Conservation (phyloP, 352 stramenopile genomes). For the Thraustochytrium striatum region DNA sequence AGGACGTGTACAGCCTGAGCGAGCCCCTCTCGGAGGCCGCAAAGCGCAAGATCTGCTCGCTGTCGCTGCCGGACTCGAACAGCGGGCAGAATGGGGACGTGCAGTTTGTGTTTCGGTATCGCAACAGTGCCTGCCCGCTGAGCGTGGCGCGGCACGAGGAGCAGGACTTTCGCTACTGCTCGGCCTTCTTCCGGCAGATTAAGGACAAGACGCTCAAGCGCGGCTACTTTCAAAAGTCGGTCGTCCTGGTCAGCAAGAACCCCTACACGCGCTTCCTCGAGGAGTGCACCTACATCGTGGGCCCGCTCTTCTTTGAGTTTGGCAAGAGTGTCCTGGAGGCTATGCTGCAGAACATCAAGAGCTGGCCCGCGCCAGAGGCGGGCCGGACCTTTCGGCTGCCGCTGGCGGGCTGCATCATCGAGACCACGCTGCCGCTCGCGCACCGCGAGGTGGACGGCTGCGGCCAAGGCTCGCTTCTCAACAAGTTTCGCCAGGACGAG, state of each 20-base stretch:
- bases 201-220: conserved; percentile 65
- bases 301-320: conserved; percentile 70
- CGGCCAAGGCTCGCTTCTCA: too few relatives aligned
- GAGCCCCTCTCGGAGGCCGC: conserved; percentile 10
- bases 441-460: too few relatives aligned
- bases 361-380: conserved; percentile 62
- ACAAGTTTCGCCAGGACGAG: not conserved
- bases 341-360: conserved; percentile 66
- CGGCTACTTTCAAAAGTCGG: conserved; percentile 73
- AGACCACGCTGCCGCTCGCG: conserved; percentile 67
- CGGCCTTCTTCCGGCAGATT: conserved; percentile 74
- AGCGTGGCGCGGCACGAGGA: not conserved
- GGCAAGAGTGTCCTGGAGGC: conserved; percentile 66
- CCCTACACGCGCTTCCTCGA: conserved; percentile 74
- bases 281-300: conserved; percentile 65
- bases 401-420: conserved; percentile 69
- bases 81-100: conserved; percentile 76
- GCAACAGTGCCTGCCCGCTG: conserved; percentile 46
- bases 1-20: conserved; percentile 25
- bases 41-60: conserved; percentile 44
- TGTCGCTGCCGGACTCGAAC: conserved; percentile 71
- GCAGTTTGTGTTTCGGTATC: conserved; percentile 72
- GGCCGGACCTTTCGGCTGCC: conserved; percentile 62
- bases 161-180: conserved; percentile 65
- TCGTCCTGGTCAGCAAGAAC: conserved; percentile 69